A percentile compares a stretch with the other conserved stretches of the same genome.
Evolutionary conservation across 148 eudicot species (phyloP).

Genomic region (Silene latifolia): DNA sequence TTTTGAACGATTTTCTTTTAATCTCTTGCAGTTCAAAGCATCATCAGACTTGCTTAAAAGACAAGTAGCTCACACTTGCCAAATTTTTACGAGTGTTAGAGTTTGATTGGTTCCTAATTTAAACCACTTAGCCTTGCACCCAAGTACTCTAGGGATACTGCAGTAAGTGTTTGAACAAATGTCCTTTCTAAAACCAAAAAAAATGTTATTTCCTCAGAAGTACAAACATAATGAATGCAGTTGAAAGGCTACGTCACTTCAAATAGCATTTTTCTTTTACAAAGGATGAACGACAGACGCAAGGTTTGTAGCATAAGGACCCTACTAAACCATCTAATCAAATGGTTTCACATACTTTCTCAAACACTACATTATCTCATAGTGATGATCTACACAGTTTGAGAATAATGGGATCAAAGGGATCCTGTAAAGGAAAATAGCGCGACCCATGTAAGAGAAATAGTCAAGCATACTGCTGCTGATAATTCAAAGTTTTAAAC

Average conservation of each 20-base stretch:
- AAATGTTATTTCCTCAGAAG: background rate
- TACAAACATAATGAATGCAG: background rate
- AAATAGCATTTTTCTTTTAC: background rate
- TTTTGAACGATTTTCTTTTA: background rate
- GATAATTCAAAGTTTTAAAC: background rate
- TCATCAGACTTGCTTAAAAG: background rate
- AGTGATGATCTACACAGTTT: background rate
- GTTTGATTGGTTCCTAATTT: background rate
- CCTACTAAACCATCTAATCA: background rate
- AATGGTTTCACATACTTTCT: background rate
- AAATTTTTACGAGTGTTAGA: background rate
- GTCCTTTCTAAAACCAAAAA: background rate
- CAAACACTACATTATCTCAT: background rate
- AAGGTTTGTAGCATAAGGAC: background rate
- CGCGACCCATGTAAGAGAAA: background rate
- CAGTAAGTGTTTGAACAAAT: background rate
- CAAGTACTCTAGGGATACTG: background rate
- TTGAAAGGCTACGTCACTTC: background rate
- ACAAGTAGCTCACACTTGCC: background rate
- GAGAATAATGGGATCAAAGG: background rate
- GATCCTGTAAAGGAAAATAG: background rate
- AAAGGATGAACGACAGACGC: background rate
- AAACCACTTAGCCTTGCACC: background rate
- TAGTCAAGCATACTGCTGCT: background rate
- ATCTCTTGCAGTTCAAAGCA: background rate